Evolutionary conservation across 1,284 basidiomycete species (phyloP).

Genomic region (Chalciporus sp.): DNA sequence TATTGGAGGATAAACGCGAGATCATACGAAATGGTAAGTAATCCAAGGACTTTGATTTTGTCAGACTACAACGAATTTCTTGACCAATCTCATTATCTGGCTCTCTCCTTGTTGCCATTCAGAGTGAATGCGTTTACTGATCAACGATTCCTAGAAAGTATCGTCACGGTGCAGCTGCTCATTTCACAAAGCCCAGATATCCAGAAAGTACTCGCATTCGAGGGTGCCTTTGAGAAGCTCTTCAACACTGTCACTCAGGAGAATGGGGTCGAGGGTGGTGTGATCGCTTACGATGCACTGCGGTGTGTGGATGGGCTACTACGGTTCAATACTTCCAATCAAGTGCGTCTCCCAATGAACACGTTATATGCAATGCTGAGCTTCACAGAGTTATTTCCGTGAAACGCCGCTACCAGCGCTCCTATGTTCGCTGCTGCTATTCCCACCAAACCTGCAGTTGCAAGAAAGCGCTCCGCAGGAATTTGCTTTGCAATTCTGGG

Average conservation of each 20-base stretch:
- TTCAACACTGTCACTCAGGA: conserved; percentile 89
- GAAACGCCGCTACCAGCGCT: conserved; percentile 86
- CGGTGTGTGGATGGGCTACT: conserved; percentile 84
- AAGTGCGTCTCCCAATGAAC: conserved; percentile 53
- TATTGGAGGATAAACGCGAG: conserved; percentile 80
- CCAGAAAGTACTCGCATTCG: conserved; percentile 96
- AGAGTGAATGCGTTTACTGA: conserved; percentile 12
- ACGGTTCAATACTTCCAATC: conserved; percentile 94
- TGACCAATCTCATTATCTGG: too few species aligned
- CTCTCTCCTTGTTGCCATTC: background rate
- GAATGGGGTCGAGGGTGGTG: conserved; percentile 90
- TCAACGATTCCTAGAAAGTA: conserved; percentile 59
- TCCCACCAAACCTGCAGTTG: conserved; percentile 71
- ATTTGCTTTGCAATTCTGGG: conserved; percentile 97
- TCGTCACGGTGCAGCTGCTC: conserved; percentile 82
- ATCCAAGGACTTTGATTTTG: background rate
- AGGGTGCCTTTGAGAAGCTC: conserved; percentile 95
- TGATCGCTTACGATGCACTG: conserved; percentile 86
- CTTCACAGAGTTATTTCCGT: conserved; percentile 89
- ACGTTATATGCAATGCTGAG: conserved; percentile 7
- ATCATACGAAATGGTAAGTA: conserved; percentile 82
- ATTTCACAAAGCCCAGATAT: conserved; percentile 90
- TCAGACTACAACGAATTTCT: background rate
- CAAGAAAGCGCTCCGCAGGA: conserved; percentile 81
- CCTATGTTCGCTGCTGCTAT: conserved; percentile 84